phyloP scores from a whole-genome alignment of 2,329 filamentous ascomycete species.

The Aspergillus brasiliensis region DNA sequence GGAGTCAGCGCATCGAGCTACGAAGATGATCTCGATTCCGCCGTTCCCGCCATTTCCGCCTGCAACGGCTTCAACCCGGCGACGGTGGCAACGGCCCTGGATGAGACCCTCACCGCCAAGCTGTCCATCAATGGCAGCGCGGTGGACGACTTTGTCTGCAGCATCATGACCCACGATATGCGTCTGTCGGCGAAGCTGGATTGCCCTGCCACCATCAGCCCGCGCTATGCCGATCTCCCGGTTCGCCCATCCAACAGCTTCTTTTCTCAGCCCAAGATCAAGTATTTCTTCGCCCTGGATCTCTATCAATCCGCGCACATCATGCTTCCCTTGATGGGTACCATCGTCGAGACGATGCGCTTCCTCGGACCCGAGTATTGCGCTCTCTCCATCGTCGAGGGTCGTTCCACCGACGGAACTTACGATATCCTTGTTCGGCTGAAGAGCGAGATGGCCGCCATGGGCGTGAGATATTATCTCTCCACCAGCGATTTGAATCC shows the following conservation, averaged over 20 bases:
- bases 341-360: constrained; percentile 2
- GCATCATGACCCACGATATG: background rate
- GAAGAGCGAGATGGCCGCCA: background rate
- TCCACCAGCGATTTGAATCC: background rate
- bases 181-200: background rate
- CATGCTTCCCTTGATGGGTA: background rate
- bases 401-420: constrained; percentile 1
- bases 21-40: background rate
- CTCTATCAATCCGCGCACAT: constrained; percentile 2
- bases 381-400: constrained; percentile 3
- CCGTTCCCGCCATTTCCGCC: background rate
- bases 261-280: background rate
- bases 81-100: background rate
- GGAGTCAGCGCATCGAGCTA: background rate
- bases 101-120: background rate
- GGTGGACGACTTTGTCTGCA: constrained; percentile 1
- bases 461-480: constrained; percentile 3
- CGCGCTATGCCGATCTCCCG: background rate
- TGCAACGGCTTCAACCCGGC: constrained; percentile 3
- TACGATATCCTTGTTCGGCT: background rate
- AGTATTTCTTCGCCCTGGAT: constrained; percentile 3
- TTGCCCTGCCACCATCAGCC: background rate
- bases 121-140: constrained; percentile 2
- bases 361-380: background rate
- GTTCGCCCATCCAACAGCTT: background rate